Evolutionary conservation across 306 rosid species (phyloP).

Genomic region (Urtica urens): DNA sequence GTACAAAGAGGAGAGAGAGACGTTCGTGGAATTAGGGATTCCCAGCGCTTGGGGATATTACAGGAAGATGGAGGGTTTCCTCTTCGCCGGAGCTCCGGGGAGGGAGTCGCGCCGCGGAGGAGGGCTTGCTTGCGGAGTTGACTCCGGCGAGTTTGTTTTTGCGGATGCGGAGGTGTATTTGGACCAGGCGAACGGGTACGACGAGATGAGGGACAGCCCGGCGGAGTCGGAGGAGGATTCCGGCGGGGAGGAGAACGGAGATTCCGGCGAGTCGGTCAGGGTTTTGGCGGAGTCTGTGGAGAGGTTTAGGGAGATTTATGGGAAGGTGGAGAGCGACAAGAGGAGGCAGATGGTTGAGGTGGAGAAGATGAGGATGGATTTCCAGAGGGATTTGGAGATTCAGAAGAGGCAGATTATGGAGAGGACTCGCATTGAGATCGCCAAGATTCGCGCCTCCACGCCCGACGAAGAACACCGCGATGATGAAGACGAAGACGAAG

Average conservation of each 20-base stretch:
- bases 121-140: slow-evolving; percentile 79
- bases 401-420: slow-evolving; percentile 81
- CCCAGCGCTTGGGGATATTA: slow-evolving; percentile 51
- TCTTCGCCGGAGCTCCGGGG: slow-evolving; percentile 53
- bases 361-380: slow-evolving; percentile 68
- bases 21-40: slow-evolving; percentile 33
- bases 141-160: slow-evolving; percentile 76
- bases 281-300: slow-evolving; percentile 61
- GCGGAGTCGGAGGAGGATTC: slow-evolving; percentile 55
- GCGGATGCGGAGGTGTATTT: slow-evolving; percentile 67
- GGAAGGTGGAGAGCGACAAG: slow-evolving; percentile 71
- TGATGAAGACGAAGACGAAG: slow-evolving; percentile 19
- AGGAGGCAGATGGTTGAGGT: slow-evolving; percentile 82
- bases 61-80: slow-evolving; percentile 75
- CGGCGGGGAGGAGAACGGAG: slow-evolving; percentile 25
- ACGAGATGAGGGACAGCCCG: slow-evolving; percentile 93
- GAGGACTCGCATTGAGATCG: slow-evolving; percentile 58
- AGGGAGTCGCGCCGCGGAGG: slow-evolving; percentile 42
- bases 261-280: slow-evolving; percentile 20
- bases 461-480: slow-evolving; percentile 34
- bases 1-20: slow-evolving; percentile 61
- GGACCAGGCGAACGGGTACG: slow-evolving; percentile 62
- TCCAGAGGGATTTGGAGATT: slow-evolving; percentile 55
- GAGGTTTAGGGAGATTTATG: slow-evolving; percentile 70
- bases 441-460: slow-evolving; percentile 42